Evolutionary conservation across 176 grass and related monocot genomes (phyloP).

Genomic region (Puccinellia tenuiflora): DNA sequence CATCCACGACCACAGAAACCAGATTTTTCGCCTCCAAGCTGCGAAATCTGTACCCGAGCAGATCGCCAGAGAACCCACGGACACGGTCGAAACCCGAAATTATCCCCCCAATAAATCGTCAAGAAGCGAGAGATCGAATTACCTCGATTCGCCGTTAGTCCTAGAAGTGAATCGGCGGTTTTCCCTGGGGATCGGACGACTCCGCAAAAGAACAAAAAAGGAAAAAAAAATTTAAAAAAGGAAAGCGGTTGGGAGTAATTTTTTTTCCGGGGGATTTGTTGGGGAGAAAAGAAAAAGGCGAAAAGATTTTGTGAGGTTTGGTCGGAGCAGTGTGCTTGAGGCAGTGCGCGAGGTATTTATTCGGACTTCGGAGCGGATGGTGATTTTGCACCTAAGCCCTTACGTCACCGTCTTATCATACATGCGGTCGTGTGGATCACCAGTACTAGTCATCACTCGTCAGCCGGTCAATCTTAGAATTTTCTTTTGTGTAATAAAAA

Average conservation of each 20-base stretch:
- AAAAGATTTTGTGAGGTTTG: not conserved
- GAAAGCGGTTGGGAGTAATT: not conserved
- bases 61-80: not conserved
- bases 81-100: not conserved
- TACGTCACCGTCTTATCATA: not conserved
- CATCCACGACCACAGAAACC: not conserved
- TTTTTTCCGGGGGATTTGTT: not conserved
- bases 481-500: too few species aligned
- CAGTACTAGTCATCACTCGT: not conserved
- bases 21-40: not conserved
- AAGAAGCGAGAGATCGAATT: not conserved
- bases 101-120: not conserved
- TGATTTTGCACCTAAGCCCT: not conserved
- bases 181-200: not conserved
- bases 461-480: not conserved
- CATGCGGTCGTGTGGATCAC: not conserved
- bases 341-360: not conserved
- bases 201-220: not conserved
- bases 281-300: not conserved
- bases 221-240: not conserved
- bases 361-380: fast-evolving
- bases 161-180: not conserved
- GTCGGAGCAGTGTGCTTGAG: not conserved
- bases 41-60: not conserved
- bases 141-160: not conserved